Conservation (phyloP, 1,284 basidiomycete species). For the Rhizoctonia solani region DNA sequence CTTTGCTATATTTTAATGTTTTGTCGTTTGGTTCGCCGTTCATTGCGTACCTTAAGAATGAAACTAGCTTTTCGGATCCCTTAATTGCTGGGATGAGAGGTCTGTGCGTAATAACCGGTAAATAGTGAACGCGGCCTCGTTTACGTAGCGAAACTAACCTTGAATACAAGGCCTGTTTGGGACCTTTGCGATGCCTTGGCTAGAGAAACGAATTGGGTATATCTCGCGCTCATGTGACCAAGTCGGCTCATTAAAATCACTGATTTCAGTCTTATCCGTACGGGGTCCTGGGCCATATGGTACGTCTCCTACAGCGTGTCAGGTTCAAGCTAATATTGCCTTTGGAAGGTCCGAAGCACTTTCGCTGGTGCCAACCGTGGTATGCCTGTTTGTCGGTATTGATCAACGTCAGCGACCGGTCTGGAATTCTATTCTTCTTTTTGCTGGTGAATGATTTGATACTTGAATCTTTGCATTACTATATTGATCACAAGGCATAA, state of each 20-base stretch:
- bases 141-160: constrained; percentile 11
- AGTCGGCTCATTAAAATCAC: too few relatives aligned
- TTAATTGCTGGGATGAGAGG: constrained; percentile 61
- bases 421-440: constrained; percentile 50
- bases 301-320: neutral
- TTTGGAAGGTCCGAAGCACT: constrained; percentile 10
- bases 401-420: constrained; percentile 39
- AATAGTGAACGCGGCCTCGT: neutral
- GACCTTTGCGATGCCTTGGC: constrained; percentile 52
- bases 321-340: neutral
- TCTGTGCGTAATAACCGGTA: constrained; percentile 50
- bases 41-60: constrained; percentile 53
- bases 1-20: constrained; percentile 54
- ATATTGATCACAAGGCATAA: too few relatives aligned
- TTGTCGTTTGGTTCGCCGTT: constrained; percentile 43
- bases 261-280: constrained; percentile 10
- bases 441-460: too few relatives aligned
- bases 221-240: constrained; percentile 43
- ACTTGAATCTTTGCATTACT: too few relatives aligned
- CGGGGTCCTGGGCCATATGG: constrained; percentile 21
- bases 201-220: constrained; percentile 52
- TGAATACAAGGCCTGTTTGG: constrained; percentile 48
- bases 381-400: constrained; percentile 6
- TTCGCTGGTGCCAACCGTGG: constrained; percentile 2
- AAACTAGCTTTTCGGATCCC: constrained; percentile 52